phyloP scores from a whole-genome alignment of 116 monocot genomes.

The Phalaenopsis hybrid region DNA sequence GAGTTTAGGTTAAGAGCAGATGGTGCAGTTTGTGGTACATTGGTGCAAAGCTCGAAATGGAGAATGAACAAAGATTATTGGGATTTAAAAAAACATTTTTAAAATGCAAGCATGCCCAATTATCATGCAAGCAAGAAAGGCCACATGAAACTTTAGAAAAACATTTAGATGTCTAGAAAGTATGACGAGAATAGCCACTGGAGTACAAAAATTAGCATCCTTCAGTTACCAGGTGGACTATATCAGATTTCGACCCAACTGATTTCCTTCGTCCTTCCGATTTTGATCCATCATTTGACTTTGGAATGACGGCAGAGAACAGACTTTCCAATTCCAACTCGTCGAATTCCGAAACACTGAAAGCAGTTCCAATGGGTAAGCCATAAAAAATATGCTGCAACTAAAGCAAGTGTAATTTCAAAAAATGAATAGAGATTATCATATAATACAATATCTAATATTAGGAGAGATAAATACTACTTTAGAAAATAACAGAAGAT shows the following conservation, averaged over 20 bases:
- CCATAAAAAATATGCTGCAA: not conserved
- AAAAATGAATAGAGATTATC: not conserved
- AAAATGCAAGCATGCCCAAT: not conserved
- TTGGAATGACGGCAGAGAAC: conserved; percentile 49
- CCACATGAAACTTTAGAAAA: not conserved
- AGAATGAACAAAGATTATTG: not conserved
- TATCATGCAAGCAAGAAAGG: not conserved
- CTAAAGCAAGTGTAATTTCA: not conserved
- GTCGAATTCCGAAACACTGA: conserved; percentile 59
- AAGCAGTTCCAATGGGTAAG: conserved; percentile 1
- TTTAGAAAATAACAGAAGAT: not conserved
- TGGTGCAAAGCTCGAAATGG: not conserved
- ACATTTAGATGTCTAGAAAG: not conserved
- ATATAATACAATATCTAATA: not conserved
- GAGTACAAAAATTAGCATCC: too few species aligned
- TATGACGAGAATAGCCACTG: not conserved
- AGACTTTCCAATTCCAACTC: conserved; percentile 55
- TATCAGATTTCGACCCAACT: conserved; percentile 57
- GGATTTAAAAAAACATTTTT: not conserved
- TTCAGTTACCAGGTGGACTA: conserved; percentile 51
- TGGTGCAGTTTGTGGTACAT: not conserved
- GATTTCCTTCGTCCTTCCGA: conserved; percentile 38
- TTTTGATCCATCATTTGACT: conserved; percentile 28
- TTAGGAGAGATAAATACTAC: not conserved
- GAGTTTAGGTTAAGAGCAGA: too few species aligned